phyloP scores from a whole-genome alignment of 805 yeast genomes.

The Saccharomycopsis oosterbeekiorum region DNA sequence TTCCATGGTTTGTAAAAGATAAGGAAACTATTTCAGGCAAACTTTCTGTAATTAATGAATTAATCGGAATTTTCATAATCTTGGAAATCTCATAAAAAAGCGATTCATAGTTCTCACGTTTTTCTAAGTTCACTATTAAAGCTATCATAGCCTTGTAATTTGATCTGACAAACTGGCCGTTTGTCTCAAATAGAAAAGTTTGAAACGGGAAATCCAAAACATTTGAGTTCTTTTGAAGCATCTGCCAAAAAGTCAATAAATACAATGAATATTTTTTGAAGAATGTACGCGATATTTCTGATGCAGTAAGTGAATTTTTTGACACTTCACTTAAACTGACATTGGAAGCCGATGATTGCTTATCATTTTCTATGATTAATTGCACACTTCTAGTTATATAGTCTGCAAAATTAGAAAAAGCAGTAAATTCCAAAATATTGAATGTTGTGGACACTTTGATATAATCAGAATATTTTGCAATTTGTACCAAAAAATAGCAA shows the following conservation, averaged over 20 bases:
- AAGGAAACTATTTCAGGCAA: conserved; percentile 35
- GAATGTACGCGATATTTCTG: background rate
- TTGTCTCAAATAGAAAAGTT: conserved; percentile 30
- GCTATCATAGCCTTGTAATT: conserved; percentile 31
- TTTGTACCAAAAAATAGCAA: conserved; percentile 26
- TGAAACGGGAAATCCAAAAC: conserved; percentile 16
- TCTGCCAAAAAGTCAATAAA: conserved; percentile 12
- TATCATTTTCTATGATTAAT: background rate
- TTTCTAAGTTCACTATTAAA: background rate
- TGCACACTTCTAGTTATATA: background rate
- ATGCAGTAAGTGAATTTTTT: background rate
- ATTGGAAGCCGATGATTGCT: background rate
- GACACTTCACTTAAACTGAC: background rate
- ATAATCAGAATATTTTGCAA: conserved; percentile 27
- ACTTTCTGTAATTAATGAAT: conserved; percentile 26
- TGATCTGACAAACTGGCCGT: conserved; percentile 26
- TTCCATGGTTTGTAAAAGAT: conserved; percentile 33
- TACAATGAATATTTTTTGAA: conserved; percentile 4
- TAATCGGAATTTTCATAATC: background rate
- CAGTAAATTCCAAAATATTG: conserved; percentile 34
- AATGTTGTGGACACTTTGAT: conserved; percentile 29
- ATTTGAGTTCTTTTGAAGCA: background rate
- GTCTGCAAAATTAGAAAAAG: conserved; percentile 16
- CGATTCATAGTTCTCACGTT: background rate
- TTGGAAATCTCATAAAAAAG: background rate